Evolutionary conservation across 2,329 filamentous ascomycete genomes (phyloP).

Genomic region (Ceratocystis cubensis): DNA sequence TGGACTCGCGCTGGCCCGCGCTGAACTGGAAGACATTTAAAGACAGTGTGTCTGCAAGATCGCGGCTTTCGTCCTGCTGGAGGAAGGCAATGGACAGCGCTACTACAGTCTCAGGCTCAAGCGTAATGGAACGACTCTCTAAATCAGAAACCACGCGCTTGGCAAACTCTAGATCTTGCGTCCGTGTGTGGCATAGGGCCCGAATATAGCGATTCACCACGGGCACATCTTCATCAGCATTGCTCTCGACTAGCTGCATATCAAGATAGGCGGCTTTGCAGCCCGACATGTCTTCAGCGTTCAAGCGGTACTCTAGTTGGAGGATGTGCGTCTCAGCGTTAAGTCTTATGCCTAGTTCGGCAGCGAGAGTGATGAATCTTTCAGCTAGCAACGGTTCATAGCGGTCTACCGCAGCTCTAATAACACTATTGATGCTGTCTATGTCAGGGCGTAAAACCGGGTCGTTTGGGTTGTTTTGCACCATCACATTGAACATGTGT

Average conservation of each 20-base stretch:
- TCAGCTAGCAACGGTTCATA: constrained; percentile 61
- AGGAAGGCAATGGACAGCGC: constrained; percentile 63
- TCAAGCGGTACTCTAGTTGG: constrained; percentile 64
- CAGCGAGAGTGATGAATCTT: constrained; percentile 55
- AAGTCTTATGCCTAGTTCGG: constrained; percentile 51
- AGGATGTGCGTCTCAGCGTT: constrained; percentile 60
- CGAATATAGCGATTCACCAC: constrained; percentile 61
- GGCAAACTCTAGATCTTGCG: constrained; percentile 56
- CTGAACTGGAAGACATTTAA: constrained; percentile 60
- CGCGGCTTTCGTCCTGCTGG: constrained; percentile 60
- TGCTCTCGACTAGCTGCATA: constrained; percentile 40
- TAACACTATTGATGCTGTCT: constrained; percentile 61
- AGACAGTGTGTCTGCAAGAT: constrained; percentile 71
- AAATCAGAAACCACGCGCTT: constrained; percentile 61
- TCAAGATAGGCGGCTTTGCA: constrained; percentile 53
- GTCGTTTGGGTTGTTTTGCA: constrained; percentile 36
- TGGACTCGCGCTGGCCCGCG: constrained; percentile 51
- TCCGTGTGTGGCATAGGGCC: constrained; percentile 48
- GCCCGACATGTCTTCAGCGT: constrained; percentile 57
- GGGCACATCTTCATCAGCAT: constrained; percentile 46
- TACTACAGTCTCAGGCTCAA: constrained; percentile 64
- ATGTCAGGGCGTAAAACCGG: constrained; percentile 47
- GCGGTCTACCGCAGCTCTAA: constrained; percentile 58
- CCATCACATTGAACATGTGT: constrained; percentile 58
- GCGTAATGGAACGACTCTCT: constrained; percentile 53